Evolutionary conservation across 176 grass and related monocot genomes (phyloP).

Genomic region (Triticum timopheevii): DNA sequence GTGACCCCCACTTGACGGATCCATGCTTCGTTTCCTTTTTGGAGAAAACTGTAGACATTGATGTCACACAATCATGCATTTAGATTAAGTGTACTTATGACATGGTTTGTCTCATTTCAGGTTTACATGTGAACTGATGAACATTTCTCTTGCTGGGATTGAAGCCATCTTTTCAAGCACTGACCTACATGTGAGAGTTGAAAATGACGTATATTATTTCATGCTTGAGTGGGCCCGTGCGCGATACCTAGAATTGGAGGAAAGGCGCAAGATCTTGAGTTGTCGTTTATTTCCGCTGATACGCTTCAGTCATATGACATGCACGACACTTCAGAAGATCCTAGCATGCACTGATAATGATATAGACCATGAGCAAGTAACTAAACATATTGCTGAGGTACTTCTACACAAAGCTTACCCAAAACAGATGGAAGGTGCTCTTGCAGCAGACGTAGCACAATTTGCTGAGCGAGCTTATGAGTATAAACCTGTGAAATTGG

Average conservation of each 20-base stretch:
- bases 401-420: no score
- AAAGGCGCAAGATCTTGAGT: conserved; percentile 61
- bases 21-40: neutral
- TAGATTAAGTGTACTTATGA: neutral
- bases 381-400: no score
- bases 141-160: neutral
- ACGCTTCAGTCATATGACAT: conserved; percentile 68
- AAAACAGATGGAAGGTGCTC: no score
- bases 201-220: conserved; percentile 70
- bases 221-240: conserved; percentile 61
- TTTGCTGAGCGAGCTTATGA: no score
- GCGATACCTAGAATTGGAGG: conserved; percentile 53
- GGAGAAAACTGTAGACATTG: neutral
- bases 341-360: conserved; percentile 19
- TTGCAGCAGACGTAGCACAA: no score
- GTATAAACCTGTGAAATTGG: no score
- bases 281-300: conserved; percentile 53
- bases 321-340: conserved; percentile 62
- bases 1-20: neutral
- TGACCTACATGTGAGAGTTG: conserved; percentile 66
- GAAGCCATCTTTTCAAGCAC: conserved; percentile 54
- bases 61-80: neutral
- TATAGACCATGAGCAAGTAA: conserved; percentile 56
- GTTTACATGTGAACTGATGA: neutral
- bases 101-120: neutral